Evolutionary conservation across 2,329 filamentous ascomycete species (phyloP).

Genomic region (Fusarium avenaceum): DNA sequence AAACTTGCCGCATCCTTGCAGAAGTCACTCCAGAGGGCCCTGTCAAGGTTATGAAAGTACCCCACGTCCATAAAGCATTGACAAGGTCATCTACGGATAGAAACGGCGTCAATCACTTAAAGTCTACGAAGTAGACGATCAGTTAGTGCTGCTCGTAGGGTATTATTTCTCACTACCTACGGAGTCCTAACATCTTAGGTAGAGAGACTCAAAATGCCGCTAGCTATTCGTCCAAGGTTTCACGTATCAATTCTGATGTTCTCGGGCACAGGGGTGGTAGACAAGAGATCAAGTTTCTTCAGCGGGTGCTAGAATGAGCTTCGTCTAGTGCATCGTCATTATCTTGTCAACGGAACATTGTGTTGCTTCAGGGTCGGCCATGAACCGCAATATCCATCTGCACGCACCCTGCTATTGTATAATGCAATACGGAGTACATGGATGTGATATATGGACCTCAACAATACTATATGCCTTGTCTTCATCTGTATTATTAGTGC

Average conservation of each 20-base stretch:
- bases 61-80: conserved; percentile 24
- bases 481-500: not conserved
- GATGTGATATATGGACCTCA: not conserved
- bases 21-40: conserved; percentile 8
- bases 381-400: not conserved
- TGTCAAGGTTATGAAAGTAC: conserved; percentile 29
- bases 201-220: conserved; percentile 26
- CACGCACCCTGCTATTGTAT: not conserved
- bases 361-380: not conserved
- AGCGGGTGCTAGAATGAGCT: conserved; percentile 4
- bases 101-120: conserved; percentile 36
- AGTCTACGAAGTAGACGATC: conserved; percentile 13
- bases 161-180: conserved; percentile 18
- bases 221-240: conserved; percentile 3
- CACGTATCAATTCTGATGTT: conserved; percentile 2
- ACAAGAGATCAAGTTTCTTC: conserved; percentile 26
- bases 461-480: not conserved
- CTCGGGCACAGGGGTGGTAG: conserved; percentile 18
- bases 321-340: conserved; percentile 21
- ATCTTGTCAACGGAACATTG: conserved; percentile 20
- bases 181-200: conserved; percentile 6
- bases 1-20: conserved; percentile 13
- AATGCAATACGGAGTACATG: not conserved
- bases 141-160: conserved; percentile 25
- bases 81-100: conserved; percentile 22